These are phyloP conservation scores for Rhynchospora tenuis DNA, from an alignment of 176 grass and related monocot genomes.

Conservation along the genomic window DNA sequence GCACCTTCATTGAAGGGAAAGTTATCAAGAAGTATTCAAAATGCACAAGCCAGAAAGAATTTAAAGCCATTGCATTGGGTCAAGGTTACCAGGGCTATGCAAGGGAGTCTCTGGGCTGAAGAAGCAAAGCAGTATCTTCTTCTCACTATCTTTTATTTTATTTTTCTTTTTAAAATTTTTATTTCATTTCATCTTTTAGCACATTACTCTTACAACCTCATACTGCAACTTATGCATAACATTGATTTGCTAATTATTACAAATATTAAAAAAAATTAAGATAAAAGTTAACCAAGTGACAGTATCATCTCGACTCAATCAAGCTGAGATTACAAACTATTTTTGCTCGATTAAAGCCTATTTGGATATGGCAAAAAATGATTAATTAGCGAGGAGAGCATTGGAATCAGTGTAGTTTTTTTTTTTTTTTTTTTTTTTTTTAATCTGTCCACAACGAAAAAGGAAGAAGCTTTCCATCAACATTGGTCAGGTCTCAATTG, in stretches of 20 bases:
- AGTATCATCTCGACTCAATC: not conserved
- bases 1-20: constrained; percentile 25
- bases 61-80: constrained; percentile 99
- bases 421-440: not conserved
- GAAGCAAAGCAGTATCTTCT: constrained; percentile 19
- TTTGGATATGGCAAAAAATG: not conserved
- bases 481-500: not conserved
- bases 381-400: not conserved
- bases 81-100: constrained; percentile 99
- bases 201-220: not conserved
- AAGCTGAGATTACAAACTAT: not conserved
- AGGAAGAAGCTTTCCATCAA: not conserved
- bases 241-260: not conserved
- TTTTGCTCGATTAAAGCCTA: not conserved
- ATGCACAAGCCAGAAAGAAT: constrained; percentile 66
- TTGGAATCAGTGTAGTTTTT: not conserved
- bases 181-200: not conserved
- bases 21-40: constrained; percentile 41
- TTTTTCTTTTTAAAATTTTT: not conserved
- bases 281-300: not conserved
- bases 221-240: not conserved
- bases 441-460: not conserved
- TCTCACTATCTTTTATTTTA: not conserved
- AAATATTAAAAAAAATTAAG: not conserved
- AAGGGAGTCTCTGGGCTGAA: constrained; percentile 93